Evolutionary conservation across 768 basidiomycete species (phyloP).

Genomic region (Tulasnella calospora): DNA sequence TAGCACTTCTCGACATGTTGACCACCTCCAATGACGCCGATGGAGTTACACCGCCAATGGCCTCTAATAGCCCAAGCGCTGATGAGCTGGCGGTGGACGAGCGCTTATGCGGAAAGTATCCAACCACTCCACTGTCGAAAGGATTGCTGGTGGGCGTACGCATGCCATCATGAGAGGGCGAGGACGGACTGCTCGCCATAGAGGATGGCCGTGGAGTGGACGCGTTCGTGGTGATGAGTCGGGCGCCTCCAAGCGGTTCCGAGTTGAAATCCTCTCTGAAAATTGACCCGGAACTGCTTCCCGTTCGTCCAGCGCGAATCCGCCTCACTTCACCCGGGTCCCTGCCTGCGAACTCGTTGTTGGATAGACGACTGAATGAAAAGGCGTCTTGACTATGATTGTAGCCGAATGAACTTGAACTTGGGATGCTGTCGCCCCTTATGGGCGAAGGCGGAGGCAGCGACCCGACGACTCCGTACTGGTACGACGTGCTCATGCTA

Average conservation of each 20-base stretch:
- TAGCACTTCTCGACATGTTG: not conserved
- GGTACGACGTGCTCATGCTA: slow-evolving; percentile 7
- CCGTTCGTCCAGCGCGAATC: not conserved
- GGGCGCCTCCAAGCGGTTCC: not conserved
- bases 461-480: slow-evolving; percentile 4
- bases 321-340: not conserved
- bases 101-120: not conserved
- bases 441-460: not conserved
- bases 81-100: not conserved
- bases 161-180: too few relatives aligned
- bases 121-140: not conserved
- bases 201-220: not conserved
- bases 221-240: not conserved
- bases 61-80: not conserved
- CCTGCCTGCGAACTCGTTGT: not conserved
- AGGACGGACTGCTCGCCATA: not conserved
- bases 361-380: not conserved
- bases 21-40: not conserved
- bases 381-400: not conserved
- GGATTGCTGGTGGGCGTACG: not conserved
- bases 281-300: slow-evolving; percentile 17
- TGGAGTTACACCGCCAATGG: not conserved
- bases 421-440: not conserved
- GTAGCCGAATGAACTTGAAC: not conserved
- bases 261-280: slow-evolving; percentile 18